Base-by-base conservation (phyloP, 2,329 filamentous ascomycete species). In the Aspergillus sp. region DNA sequence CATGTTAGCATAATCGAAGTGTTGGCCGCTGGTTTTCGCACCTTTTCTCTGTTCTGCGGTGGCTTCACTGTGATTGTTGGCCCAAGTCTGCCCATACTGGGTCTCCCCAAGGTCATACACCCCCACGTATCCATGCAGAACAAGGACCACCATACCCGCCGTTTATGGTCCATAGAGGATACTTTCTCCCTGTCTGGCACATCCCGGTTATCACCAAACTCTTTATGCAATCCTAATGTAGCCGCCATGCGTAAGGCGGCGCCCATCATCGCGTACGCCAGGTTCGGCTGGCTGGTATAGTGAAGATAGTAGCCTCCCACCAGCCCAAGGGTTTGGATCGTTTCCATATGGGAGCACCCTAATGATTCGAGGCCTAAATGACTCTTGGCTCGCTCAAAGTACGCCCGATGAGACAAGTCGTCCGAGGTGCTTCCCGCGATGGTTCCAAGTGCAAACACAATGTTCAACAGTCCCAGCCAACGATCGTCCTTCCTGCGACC, bases 271-370 rank as follows among this genome's bases (percentile, higher is more conserved):
- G 79, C 75, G 51, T 83, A 82, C 11, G 80, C 82, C 65, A 85
- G 80, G 49, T 85, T 85, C 2, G 81, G 81, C 13, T 80, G 71
- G 58, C 84, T 84, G 46, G 82, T 75, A 49, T 86, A 86, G 55
- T 86, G 82, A 35, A 85, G 72, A 52, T 86, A 86, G 60, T 78
- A 82, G 16, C 82, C 82, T 25, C 80, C 80, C 46, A 85, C 75
- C 15, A 86, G 67, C 2, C 75, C 75, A 11, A 86, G 58, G 1
- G 81, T 77, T 51, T 86, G 81, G 2, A 86, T 68, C 0, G 75
- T 80, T 53, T 86, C 80, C n/a, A 86, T 64, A 44, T 80, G 76
- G 27, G 78, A 78, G 45, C 76, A 80, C 2, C 78, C 79, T 33
- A 84, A 74, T 2, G 74, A 74, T 41, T 81, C 79, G 39, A 86